Evolutionary conservation across 2,329 filamentous ascomycete genomes (phyloP).

Genomic region (Chlorencoelia australis): DNA sequence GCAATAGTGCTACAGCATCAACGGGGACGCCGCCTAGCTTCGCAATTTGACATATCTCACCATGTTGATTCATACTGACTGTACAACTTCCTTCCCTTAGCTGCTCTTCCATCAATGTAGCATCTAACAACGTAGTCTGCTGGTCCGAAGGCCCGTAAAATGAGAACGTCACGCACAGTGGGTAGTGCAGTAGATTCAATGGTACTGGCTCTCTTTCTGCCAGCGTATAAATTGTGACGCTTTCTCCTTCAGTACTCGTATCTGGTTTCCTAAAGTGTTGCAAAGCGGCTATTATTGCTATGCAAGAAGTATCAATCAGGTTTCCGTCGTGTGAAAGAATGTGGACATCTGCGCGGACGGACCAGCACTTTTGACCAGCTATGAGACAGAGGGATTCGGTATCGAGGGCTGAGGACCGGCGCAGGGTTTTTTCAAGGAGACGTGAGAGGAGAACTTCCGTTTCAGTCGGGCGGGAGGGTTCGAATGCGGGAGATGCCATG

Average conservation of each 20-base stretch:
- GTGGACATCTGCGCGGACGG: constrained; percentile 82
- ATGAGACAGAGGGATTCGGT: constrained; percentile 93
- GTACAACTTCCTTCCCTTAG: constrained; percentile 63
- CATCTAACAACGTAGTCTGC: constrained; percentile 62
- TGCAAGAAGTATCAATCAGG: constrained; percentile 74
- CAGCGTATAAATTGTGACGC: constrained; percentile 72
- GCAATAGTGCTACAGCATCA: constrained; percentile 67
- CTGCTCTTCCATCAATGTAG: constrained; percentile 66
- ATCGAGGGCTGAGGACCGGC: constrained; percentile 83
- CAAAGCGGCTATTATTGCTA: constrained; percentile 78
- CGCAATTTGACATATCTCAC: constrained; percentile 41
- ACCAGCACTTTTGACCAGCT: constrained; percentile 85
- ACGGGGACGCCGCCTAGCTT: constrained; percentile 81
- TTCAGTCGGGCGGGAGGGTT: constrained; percentile 73
- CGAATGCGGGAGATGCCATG: constrained; percentile 85
- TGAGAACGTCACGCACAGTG: constrained; percentile 82
- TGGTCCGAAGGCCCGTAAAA: constrained; percentile 59
- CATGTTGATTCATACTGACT: constrained; percentile 45
- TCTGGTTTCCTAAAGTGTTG: constrained; percentile 89
- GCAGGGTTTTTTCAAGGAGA: constrained; percentile 86
- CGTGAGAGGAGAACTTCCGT: constrained; percentile 79
- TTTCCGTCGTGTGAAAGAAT: constrained; percentile 87
- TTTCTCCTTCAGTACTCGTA: constrained; percentile 74
- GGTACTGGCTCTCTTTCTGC: constrained; percentile 85
- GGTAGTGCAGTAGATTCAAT: constrained; percentile 83